phyloP scores from a whole-genome alignment of 169 alveolate genomes.

The Plasmodium relictum region DNA sequence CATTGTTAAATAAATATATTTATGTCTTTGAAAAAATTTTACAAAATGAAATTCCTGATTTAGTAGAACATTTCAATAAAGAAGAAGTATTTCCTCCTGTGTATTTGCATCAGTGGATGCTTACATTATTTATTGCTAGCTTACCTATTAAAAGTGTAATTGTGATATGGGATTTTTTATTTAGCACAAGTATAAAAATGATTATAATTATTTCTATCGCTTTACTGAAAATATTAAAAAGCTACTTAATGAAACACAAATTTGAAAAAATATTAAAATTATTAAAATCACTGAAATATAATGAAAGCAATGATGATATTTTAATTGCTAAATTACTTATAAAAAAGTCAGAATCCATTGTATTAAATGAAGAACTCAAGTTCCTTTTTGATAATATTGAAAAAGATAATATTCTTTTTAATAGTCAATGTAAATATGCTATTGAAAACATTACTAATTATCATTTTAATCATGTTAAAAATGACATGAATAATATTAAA shows the following conservation, averaged over 20 bases:
- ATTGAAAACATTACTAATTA: conserved; percentile 38
- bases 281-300: conserved; percentile 65
- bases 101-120: conserved; percentile 82
- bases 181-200: conserved; percentile 71
- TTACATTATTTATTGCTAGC: conserved; percentile 80
- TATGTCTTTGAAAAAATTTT: conserved; percentile 78
- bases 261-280: conserved; percentile 69
- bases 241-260: conserved; percentile 61
- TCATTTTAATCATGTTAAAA: conserved; percentile 39
- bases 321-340: conserved; percentile 56
- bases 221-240: conserved; percentile 61
- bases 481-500: background rate
- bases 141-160: conserved; percentile 83
- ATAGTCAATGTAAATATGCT: conserved; percentile 20
- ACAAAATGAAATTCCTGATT: conserved; percentile 77
- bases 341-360: conserved; percentile 49
- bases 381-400: conserved; percentile 61
- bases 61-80: conserved; percentile 79
- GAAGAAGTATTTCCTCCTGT: conserved; percentile 82
- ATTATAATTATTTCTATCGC: conserved; percentile 58
- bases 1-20: conserved; percentile 78
- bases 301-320: conserved; percentile 77
- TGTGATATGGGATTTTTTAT: conserved; percentile 81
- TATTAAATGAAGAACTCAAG: conserved; percentile 24
- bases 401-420: conserved; percentile 39